Evolutionary conservation across 75 land plant species (phyloP).

Genomic region (Sequoia sempervirens): DNA sequence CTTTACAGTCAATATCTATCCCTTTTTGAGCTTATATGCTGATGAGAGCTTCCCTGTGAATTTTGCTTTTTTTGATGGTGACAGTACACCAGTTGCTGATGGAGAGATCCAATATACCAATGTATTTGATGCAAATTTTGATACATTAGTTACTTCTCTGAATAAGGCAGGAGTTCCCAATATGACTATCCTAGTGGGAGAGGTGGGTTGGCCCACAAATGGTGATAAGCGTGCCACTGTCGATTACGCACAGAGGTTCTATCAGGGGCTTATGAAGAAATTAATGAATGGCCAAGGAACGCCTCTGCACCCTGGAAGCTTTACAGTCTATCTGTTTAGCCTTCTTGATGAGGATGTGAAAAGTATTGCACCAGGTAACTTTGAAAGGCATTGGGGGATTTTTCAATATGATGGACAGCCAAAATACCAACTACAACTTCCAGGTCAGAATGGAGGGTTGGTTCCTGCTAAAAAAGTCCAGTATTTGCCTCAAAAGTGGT

Average conservation of each 20-base stretch:
- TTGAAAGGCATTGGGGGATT: constrained; percentile 72
- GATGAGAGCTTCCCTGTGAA: constrained; percentile 36
- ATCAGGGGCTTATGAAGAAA: constrained; percentile 29
- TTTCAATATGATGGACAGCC: constrained; percentile 47
- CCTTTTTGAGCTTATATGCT: constrained; percentile 40
- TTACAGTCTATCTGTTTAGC: constrained; percentile 42
- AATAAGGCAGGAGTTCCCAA: constrained; percentile 22
- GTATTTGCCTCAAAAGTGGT: constrained; percentile 40
- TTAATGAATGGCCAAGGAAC: constrained; percentile 31
- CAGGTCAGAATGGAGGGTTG: constrained; percentile 26
- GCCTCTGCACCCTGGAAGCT: constrained; percentile 26
- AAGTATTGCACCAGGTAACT: constrained; percentile 53
- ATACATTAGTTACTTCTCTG: constrained; percentile 41
- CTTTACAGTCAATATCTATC: constrained; percentile 56
- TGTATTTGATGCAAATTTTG: constrained; percentile 52
- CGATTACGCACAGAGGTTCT: constrained; percentile 32
- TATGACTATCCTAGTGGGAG: constrained; percentile 41
- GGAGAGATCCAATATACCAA: constrained; percentile 35
- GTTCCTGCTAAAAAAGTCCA: constrained; percentile 25
- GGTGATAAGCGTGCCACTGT: constrained; percentile 32
- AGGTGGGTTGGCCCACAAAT: constrained; percentile 64
- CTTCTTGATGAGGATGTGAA: constrained; percentile 56
- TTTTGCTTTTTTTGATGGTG: constrained; percentile 47
- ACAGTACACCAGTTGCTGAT: constrained; percentile 13
- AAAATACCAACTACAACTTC: constrained; percentile 40